These are phyloP conservation scores for Boletus reticulatus DNA, from an alignment of 768 basidiomycete species.

Conservation along the genomic window DNA sequence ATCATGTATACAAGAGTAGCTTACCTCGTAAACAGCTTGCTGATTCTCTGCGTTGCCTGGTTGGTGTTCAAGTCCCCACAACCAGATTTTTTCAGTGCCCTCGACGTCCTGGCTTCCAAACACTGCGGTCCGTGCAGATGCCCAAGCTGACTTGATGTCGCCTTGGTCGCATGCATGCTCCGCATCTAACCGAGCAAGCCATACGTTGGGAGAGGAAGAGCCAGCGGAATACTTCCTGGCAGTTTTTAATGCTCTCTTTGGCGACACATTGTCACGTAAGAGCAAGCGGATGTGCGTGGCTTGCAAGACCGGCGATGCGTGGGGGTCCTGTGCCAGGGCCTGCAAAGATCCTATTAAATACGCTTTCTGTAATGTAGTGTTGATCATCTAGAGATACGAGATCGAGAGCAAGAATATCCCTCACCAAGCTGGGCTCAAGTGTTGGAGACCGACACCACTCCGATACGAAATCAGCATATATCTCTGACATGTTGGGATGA, in stretches of 20 bases:
- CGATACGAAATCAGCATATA: conserved; percentile 45
- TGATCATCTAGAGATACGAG: background rate
- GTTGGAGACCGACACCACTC: conserved; percentile 43
- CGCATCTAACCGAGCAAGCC: conserved; percentile 50
- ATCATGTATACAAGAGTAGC: background rate
- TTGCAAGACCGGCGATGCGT: conserved; percentile 30
- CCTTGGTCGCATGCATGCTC: conserved; percentile 33
- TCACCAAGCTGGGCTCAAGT: conserved; percentile 33
- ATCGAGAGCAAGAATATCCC: background rate
- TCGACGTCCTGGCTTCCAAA: conserved; percentile 15
- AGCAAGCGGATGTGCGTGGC: conserved; percentile 38
- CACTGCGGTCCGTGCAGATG: conserved; percentile 42
- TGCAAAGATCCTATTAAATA: conserved; percentile 52
- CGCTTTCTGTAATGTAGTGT: conserved; percentile 39
- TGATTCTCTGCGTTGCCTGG: conserved; percentile 15
- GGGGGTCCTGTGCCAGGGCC: conserved; percentile 27
- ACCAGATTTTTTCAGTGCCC: conserved; percentile 45
- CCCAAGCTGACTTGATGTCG: conserved; percentile 38
- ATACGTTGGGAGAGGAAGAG: conserved; percentile 42
- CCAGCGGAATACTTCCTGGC: conserved; percentile 48
- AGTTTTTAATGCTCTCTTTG: conserved; percentile 35
- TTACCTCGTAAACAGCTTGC: conserved; percentile 35
- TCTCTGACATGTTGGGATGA: conserved; percentile 31
- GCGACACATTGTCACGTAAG: conserved; percentile 20
- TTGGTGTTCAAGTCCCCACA: conserved; percentile 46